Conservation (phyloP, 345 rosid species). For the Moricandia arvensis region DNA sequence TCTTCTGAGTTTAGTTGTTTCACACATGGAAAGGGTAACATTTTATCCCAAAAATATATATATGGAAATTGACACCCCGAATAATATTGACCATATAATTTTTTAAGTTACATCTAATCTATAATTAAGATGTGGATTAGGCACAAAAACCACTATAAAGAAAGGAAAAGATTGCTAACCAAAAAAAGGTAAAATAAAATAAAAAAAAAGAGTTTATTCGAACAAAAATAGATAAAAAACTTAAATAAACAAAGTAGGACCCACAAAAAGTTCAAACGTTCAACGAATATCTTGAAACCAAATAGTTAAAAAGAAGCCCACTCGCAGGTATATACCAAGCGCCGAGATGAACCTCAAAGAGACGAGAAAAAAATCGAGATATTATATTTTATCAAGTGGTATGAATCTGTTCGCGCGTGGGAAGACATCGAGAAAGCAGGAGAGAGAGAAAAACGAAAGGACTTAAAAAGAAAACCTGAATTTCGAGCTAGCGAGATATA, state of each 20-base stretch:
- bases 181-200: background rate
- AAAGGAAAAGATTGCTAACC: no score
- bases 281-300: slow-evolving; percentile 25
- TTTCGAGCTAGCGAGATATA: slow-evolving; percentile 19
- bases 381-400: slow-evolving; percentile 16
- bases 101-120: background rate
- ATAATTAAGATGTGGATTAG: slow-evolving; percentile 24
- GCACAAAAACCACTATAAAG: background rate
- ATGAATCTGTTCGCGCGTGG: slow-evolving; percentile 35
- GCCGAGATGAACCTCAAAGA: background rate
- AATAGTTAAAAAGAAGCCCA: background rate
- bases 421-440: slow-evolving; percentile 20
- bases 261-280: slow-evolving; percentile 12
- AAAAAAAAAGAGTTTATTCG: background rate
- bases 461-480: slow-evolving; percentile 7
- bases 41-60: background rate
- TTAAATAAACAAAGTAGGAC: slow-evolving; percentile 4
- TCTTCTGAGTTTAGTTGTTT: background rate
- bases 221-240: slow-evolving; percentile 6
- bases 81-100: background rate
- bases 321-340: slow-evolving; percentile 10
- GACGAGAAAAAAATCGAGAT: slow-evolving; percentile 11
- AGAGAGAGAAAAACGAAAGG: slow-evolving; percentile 19
- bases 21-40: background rate
- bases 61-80: background rate